Conservation (phyloP, 345 rosid species). For the Pseudoturritis turrita region DNA sequence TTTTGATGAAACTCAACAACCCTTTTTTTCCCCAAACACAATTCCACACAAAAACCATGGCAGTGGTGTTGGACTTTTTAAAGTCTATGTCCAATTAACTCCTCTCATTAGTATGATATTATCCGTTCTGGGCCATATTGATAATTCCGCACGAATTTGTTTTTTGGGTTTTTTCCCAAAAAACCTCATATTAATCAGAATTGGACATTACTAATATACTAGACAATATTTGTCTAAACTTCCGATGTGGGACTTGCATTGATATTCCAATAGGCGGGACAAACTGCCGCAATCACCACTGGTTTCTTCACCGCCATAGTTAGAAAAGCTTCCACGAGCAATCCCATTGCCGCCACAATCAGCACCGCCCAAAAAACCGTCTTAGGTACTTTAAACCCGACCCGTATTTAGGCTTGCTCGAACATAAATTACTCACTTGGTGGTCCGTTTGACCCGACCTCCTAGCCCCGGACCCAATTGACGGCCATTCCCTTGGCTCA, state of each 20-base stretch:
- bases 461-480: constrained; percentile 33
- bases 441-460: constrained; percentile 74
- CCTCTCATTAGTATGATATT: too few relatives aligned
- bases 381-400: constrained; percentile 75
- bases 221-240: too few relatives aligned
- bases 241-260: too few relatives aligned
- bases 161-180: too few relatives aligned
- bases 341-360: constrained; percentile 55
- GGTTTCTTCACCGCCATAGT: constrained; percentile 74
- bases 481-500: constrained; percentile 28
- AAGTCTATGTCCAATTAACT: too few relatives aligned
- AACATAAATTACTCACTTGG: constrained; percentile 26
- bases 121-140: too few relatives aligned
- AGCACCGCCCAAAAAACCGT: constrained; percentile 68
- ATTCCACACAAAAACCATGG: constrained; percentile 65
- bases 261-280: constrained; percentile 44
- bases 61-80: too few relatives aligned
- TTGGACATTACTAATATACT: too few relatives aligned
- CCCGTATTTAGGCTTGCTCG: constrained; percentile 64
- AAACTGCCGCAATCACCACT: constrained; percentile 61
- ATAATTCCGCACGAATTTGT: too few relatives aligned
- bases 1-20: constrained; percentile 51
- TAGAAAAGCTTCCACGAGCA: constrained; percentile 64
- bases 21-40: constrained; percentile 75
- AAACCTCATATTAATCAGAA: too few relatives aligned